Base-by-base conservation (phyloP, 225 moss, liverwort and hornwort genomes). In the Thuidium tamariscinum region DNA sequence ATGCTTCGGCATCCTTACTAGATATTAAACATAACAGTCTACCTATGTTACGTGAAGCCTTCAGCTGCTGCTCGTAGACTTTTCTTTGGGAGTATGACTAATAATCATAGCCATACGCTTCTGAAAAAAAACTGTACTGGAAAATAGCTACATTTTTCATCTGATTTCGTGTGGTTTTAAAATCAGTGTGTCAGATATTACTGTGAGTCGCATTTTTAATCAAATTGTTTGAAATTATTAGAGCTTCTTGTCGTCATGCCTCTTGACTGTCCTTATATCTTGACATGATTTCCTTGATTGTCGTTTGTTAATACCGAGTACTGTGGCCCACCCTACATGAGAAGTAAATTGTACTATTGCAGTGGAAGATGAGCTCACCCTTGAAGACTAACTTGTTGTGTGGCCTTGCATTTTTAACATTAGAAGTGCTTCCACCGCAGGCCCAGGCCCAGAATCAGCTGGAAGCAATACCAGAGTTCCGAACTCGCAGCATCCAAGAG, bases 371-470 rank as follows among this genome's bases (percentile, higher is more conserved):
- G 19, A 55, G 26, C 71, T 56, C 37, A 56, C 49, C 16, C n/a
- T 66, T 19, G 29, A 54, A 42, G 32, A 37, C 18, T 2, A 60
- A 56, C 37, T 74, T 78, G 26, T 41, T 46, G 41, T 55, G 39
- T 37, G 51, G 79, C 51, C 36, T 82, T 51, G 34, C 46, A n/a
- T 72, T 29, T 63, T 68, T 56, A 62, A 82, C 70, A 32, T 39
- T 25, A 29, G 13, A 32, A 46, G 26, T 78, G 52, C 14, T 48
- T 77, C 55, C 73, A 56, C 46, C 15, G 77, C 89, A 91, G 92
- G 90, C 64, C 29, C 76, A 74, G 82, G 86, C 57, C 85, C 91
- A 67, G 93, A 93, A 76, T 93, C 93, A 62, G 89, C 93, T 61
- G 93, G 92, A 84, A 93, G 93, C 86, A 89, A 86, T 51, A 87